These are phyloP conservation scores for Athelia sp. DNA, from an alignment of 1,284 basidiomycete species.

Conservation along the genomic window DNA sequence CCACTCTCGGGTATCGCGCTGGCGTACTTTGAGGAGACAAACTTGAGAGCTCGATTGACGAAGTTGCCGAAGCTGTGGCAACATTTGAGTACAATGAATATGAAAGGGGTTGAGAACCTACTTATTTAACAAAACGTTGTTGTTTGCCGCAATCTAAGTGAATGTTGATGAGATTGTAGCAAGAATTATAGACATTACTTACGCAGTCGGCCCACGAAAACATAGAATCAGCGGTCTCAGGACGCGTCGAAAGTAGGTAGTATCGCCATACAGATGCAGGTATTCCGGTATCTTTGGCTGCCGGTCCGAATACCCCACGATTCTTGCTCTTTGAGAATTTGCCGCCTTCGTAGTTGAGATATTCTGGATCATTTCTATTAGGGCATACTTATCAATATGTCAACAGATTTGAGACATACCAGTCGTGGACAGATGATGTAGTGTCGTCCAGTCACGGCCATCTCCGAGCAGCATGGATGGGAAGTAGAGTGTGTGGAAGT, in stretches of 20 bases:
- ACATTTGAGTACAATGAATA: slow-evolving; percentile 9
- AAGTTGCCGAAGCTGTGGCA: slow-evolving; percentile 87
- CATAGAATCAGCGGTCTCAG: slow-evolving; percentile 92
- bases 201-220: slow-evolving; percentile 98
- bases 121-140: slow-evolving; percentile 95
- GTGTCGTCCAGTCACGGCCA: slow-evolving; percentile 88
- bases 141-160: slow-evolving; percentile 83
- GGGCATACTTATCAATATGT: neutral
- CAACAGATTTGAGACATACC: slow-evolving; percentile 42
- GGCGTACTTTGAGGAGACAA: slow-evolving; percentile 85
- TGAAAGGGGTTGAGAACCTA: slow-evolving; percentile 24
- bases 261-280: slow-evolving; percentile 96
- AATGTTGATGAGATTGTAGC: slow-evolving; percentile 1
- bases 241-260: slow-evolving; percentile 90
- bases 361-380: slow-evolving; percentile 54
- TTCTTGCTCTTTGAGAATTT: slow-evolving; percentile 99
- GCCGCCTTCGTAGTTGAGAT: slow-evolving; percentile 97
- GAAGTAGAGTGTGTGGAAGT: slow-evolving; percentile 98
- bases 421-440: slow-evolving; percentile 94
- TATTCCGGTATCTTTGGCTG: slow-evolving; percentile 90
- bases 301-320: slow-evolving; percentile 96
- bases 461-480: slow-evolving; percentile 90
- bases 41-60: slow-evolving; percentile 93
- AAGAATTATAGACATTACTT: slow-evolving; percentile 19
- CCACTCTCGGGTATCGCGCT: slow-evolving; percentile 75